Evolutionary conservation across 2,329 filamentous ascomycete species (phyloP).

Genomic region (Sclerotinia borealis): DNA sequence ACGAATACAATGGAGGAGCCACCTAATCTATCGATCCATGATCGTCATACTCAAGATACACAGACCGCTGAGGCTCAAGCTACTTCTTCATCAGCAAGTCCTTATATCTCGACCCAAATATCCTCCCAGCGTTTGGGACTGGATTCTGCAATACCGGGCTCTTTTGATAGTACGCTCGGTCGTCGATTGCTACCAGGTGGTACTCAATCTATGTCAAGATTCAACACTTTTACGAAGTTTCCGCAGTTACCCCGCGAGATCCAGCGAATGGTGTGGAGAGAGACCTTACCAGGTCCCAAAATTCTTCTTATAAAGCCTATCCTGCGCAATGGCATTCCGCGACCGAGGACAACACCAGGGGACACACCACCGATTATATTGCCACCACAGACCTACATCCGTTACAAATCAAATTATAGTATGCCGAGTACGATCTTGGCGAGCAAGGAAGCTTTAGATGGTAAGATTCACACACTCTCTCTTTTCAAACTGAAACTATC

Average conservation of each 20-base stretch:
- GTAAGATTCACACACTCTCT: not conserved
- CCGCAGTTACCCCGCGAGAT: not conserved
- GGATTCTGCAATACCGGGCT: too few species aligned
- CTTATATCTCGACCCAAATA: too few species aligned
- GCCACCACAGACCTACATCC: not conserved
- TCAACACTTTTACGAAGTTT: not conserved
- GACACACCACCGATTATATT: too few species aligned
- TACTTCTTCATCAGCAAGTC: not conserved
- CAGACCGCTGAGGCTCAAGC: too few species aligned
- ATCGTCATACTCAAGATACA: not conserved
- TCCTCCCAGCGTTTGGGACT: too few species aligned
- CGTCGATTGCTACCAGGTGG: not conserved
- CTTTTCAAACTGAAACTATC: too few species aligned
- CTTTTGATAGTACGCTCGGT: too few species aligned
- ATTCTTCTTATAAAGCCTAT: not conserved
- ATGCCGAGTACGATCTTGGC: not conserved
- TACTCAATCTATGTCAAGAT: not conserved
- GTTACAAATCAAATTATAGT: not conserved
- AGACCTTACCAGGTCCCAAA: not conserved
- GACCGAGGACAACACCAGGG: not conserved
- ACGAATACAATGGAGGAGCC: not conserved
- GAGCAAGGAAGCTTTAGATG: not conserved
- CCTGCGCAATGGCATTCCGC: too few species aligned
- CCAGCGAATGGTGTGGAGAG: not conserved
- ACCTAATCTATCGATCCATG: not conserved